Percentiles rank a stretch among this genome's conserved stretches.
Evolutionary conservation across 2,329 filamentous ascomycete genomes (phyloP).

Genomic region (Fusarium marasasianum): DNA sequence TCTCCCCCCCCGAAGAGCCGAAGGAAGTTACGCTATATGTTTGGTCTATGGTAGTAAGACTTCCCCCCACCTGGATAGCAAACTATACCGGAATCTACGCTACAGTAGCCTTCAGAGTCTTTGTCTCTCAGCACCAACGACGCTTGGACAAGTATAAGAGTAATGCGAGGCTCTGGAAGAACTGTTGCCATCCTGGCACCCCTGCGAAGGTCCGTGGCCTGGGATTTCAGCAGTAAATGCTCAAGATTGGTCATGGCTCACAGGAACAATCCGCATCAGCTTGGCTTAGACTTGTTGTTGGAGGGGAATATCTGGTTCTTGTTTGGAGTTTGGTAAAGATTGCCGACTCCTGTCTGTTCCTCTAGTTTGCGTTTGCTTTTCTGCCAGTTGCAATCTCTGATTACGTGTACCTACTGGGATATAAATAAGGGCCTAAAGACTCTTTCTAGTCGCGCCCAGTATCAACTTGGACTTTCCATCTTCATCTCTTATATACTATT

Average conservation of each 20-base stretch:
- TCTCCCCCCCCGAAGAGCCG: rapidly evolving
- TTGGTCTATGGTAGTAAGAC: not conserved
- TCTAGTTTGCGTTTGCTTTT: not conserved
- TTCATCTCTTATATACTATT: not conserved
- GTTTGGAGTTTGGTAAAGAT: not conserved
- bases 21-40: not conserved
- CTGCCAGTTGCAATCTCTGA: not conserved
- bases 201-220: rapidly evolving
- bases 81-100: rapidly evolving
- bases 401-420: not conserved
- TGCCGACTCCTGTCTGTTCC: not conserved
- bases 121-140: not conserved
- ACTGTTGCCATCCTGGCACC: rapidly evolving
- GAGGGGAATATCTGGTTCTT: not conserved
- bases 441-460: not conserved
- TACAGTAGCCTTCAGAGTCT: rapidly evolving
- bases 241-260: rapidly evolving
- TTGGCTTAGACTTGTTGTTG: not conserved
- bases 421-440: not conserved
- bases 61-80: too few species aligned
- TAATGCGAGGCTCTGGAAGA: rapidly evolving
- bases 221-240: too few species aligned
- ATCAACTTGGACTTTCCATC: too few species aligned
- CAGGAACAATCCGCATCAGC: rapidly evolving
- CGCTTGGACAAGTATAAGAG: not conserved